Conservation (phyloP, 257 asterid genomes). For the Fraxinus pennsylvanica region DNA sequence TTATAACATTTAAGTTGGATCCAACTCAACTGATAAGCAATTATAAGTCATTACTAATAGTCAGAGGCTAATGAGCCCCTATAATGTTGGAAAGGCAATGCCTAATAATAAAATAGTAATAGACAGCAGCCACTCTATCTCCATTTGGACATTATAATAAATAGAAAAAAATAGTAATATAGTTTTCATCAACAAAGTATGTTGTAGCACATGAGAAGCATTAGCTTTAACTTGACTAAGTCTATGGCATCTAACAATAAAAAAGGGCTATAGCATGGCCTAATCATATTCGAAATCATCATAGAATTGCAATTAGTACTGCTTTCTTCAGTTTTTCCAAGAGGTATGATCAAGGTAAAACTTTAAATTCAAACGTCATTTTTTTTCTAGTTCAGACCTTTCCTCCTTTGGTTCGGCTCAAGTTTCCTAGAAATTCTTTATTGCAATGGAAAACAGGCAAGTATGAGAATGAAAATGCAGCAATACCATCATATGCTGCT, state of each 20-base stretch:
- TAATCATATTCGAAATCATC: slow-evolving; percentile 26
- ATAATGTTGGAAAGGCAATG: slow-evolving; percentile 43
- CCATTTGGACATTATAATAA: slow-evolving; percentile 10
- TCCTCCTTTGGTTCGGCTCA: neutral
- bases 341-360: slow-evolving; percentile 26
- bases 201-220: slow-evolving; percentile 55
- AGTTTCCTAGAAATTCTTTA: neutral
- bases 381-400: neutral
- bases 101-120: slow-evolving; percentile 29
- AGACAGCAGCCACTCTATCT: slow-evolving; percentile 38
- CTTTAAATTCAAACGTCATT: neutral
- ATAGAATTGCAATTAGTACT: slow-evolving; percentile 25
- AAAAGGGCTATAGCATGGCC: slow-evolving; percentile 24
- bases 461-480: neutral
- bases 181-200: slow-evolving; percentile 23
- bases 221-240: slow-evolving; percentile 26
- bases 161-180: slow-evolving; percentile 23
- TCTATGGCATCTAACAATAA: slow-evolving; percentile 26
- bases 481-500: neutral
- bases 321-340: slow-evolving; percentile 24
- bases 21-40: neutral
- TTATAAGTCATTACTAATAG: slow-evolving; percentile 26
- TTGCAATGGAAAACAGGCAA: neutral
- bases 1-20: slow-evolving; percentile 25
- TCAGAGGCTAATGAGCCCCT: slow-evolving; percentile 45